phyloP scores from a whole-genome alignment of 352 stramenopile genomes.

The Phytopythium delawarense region DNA sequence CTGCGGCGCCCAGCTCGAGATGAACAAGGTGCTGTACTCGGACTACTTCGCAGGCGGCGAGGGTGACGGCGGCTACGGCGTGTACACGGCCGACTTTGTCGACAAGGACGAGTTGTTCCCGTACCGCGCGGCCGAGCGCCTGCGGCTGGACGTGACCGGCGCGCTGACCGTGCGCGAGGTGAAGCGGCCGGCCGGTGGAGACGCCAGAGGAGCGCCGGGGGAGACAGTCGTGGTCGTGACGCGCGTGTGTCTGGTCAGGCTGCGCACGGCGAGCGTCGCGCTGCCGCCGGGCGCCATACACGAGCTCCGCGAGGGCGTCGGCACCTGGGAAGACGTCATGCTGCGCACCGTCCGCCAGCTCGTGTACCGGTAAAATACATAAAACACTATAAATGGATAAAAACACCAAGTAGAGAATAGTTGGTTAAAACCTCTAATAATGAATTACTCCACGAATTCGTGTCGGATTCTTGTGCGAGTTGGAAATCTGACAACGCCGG shows the following conservation, averaged over 20 bases:
- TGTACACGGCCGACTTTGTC: conserved; percentile 16
- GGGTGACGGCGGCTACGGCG: conserved; percentile 4
- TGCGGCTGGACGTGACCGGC: conserved; percentile 13
- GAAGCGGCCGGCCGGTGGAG: conserved; percentile 9
- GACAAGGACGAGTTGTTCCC: conserved; percentile 31
- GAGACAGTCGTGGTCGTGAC: conserved; percentile 31
- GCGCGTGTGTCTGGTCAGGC: conserved; percentile 24
- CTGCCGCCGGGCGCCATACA: conserved; percentile 24
- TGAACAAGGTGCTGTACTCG: conserved; percentile 22
- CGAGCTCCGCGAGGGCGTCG: conserved; percentile 35
- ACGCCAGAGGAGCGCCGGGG: conserved; percentile 1
- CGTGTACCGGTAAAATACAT: conserved; percentile 16
- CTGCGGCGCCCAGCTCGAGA: conserved; percentile 28
- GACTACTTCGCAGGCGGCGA: conserved; percentile 3
- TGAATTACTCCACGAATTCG: too few species aligned
- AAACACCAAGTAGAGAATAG: too few species aligned
- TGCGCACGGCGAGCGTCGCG: conserved; percentile 14
- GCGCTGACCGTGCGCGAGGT: conserved; percentile 7
- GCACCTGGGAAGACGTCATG: conserved; percentile 48
- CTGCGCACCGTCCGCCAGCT: conserved; percentile 34
- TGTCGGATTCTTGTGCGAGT: too few species aligned
- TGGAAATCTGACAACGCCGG: too few species aligned
- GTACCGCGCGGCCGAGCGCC: conserved; percentile 13
- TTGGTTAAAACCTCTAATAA: too few species aligned
- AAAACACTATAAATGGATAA: neutral